Base-by-base conservation (phyloP, 192 early-diverging fungal species). In the Coemansia sp. region DNA sequence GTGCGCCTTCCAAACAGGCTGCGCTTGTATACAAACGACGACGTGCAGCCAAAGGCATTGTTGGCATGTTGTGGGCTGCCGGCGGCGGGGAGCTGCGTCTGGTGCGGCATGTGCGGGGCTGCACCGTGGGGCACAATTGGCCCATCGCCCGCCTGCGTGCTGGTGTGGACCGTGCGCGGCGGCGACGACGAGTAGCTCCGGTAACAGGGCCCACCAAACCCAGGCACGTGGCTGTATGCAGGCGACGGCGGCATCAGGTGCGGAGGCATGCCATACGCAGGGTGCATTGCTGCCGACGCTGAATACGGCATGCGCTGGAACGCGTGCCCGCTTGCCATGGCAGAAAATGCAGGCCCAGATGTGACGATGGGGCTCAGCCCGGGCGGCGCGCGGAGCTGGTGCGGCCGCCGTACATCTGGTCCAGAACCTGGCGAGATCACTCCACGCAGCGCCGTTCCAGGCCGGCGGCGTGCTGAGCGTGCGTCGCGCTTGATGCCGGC, bases 1-100 rank as follows among this genome's bases (percentile, higher is more conserved):
- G 70, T 62, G 50, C 75, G 75, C 31, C 74, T 53, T 15, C 75
- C 75, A 71, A 78, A 62, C 62, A 78, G 63, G 37, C 63, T 68
- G 56, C 69, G 75, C 56, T 61, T 64, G 18, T 68, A 69, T 42
- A 71, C 69, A 68, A 78, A 72, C 23, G 68, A 71, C 42, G 74
- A 37, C 8, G 64, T 18, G 18, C 42, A 21, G 46, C 58, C 46
- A 34, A 55, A 55, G 21, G 12, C 42, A 17, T 31, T 31, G 42
- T 17, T 44, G 42, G 42, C 14, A 3, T 44, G 42, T 17, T 12
- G 11, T 17, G 42, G 14, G 11, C 14, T 17, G 47, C 53, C 24
- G 38, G 48, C 15, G 18, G 42, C 15, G 18, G 42, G 9, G 20
- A 18, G 40, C 53, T 37, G 23, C 31, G 31, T 8, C 31, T 31